Percentiles rank a stretch among this genome's conserved stretches.
These are phyloP conservation scores for Vaccinium corymbosum DNA, from an alignment of 148 eudicot species.

Conservation along the genomic window DNA sequence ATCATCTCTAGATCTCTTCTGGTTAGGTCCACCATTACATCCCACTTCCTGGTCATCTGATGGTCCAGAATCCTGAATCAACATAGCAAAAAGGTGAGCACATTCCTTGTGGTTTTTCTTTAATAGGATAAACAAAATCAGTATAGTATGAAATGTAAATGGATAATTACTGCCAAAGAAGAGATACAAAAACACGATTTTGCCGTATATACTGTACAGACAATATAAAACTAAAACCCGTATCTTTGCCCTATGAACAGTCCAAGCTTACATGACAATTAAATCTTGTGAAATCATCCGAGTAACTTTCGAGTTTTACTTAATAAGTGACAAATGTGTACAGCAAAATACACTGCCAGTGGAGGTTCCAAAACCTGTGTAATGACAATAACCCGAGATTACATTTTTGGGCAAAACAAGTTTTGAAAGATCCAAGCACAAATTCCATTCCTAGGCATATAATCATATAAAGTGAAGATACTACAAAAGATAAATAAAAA, in stretches of 20 bases:
- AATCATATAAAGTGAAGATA: background rate
- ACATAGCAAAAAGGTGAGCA: background rate
- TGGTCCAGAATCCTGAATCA: slow-evolving; percentile 36
- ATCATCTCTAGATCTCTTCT: slow-evolving; percentile 39
- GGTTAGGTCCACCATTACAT: slow-evolving; percentile 17
- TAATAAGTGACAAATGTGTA: background rate
- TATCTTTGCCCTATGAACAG: background rate
- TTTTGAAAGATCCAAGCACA: background rate
- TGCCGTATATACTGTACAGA: background rate
- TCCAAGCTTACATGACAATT: background rate
- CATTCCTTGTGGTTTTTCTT: background rate
- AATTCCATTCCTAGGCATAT: background rate
- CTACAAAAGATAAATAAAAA: no score
- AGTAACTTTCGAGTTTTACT: background rate
- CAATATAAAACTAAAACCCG: background rate
- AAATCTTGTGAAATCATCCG: background rate
- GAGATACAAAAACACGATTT: background rate
- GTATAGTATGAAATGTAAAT: background rate
- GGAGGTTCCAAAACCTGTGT: no score
- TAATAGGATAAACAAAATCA: background rate
- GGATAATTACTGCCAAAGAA: no score
- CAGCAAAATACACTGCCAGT: no score
- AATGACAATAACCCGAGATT: no score
- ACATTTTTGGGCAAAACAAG: background rate
- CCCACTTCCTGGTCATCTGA: slow-evolving; percentile 17